These are phyloP conservation scores for Fulvia fulva DNA, from an alignment of 2,329 filamentous ascomycete species.

Conservation along the genomic window DNA sequence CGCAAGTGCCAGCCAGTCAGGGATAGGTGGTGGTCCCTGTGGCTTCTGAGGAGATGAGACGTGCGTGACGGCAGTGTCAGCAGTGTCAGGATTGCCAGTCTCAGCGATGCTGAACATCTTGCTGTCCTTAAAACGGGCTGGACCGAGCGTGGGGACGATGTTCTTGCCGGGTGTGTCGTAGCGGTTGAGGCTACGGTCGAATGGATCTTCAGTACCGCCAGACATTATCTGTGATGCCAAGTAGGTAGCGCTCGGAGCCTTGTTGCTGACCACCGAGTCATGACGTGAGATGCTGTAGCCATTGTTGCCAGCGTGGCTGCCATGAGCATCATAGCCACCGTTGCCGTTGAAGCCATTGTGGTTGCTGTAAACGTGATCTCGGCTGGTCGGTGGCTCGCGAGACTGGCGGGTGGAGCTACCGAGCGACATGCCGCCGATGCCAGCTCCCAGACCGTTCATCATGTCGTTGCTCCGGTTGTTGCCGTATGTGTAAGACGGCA, in stretches of 20 bases:
- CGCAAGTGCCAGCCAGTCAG: constrained; percentile 19
- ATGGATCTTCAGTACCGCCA: constrained; percentile 18
- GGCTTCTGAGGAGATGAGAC: not conserved
- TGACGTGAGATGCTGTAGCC: not conserved
- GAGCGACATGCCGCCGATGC: not conserved
- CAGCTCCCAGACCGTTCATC: constrained; percentile 3
- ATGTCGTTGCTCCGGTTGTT: not conserved
- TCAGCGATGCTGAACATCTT: constrained; percentile 16
- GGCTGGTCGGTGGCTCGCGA: not conserved
- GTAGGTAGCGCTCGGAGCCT: not conserved
- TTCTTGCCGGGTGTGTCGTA: constrained; percentile 11
- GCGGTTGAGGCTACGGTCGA: constrained; percentile 13
- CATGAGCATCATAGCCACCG: not conserved
- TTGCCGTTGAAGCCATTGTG: not conserved
- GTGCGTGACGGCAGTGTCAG: not conserved
- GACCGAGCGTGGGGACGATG: constrained; percentile 18
- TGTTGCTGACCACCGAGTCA: not conserved
- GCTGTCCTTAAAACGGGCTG: constrained; percentile 23
- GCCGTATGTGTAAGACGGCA: not conserved
- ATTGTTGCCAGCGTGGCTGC: not conserved
- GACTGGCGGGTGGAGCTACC: not conserved
- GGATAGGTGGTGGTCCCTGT: not conserved
- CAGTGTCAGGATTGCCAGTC: not conserved
- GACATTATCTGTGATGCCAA: constrained; percentile 14
- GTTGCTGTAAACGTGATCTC: not conserved